Evolutionary conservation across 768 basidiomycete genomes (phyloP), one percentile per base, ranked within the genome.

Genomic region (Macrolepiota fuliginosa): DNA sequence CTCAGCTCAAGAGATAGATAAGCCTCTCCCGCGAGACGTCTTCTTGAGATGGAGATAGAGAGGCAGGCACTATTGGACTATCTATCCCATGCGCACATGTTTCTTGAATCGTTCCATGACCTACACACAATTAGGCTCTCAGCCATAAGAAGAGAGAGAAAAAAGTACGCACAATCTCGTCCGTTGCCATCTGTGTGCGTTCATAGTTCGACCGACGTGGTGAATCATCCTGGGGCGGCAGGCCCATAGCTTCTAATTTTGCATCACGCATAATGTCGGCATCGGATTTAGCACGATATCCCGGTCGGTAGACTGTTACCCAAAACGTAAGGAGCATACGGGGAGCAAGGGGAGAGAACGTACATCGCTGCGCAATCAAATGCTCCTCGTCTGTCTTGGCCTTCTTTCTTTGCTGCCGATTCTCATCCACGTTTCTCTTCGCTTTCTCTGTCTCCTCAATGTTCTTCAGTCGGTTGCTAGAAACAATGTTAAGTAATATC

Each of bases 61-160:
- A 52, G 29, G 10, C 6, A 54, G 17, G n/a, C 32, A 54, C 1
- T 10, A 22, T 9, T 6, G 22, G 12, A 27, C 56, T 37, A 7
- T 49, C 50, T 76, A 92, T 29, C 58, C 58, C 71, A 89, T 90
- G 42, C 90, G 85, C 91, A 94, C 93, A 61, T 95, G 80, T 77
- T 98, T 97, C 82, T 96, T 98, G 82, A 98, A 98, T 35, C 96
- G 86, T 74, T 96, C 94, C 92, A 95, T 92, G 57, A 92, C 92
- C 91, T 93, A 65, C 42, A 19, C 19, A 10, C 42, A 3, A 15
- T 49, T 22, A 25, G 24, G 12, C 12, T 24, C 19, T 49, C 47
- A 11, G 9, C 24, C 9, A 4, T 24, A 13, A 15, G 13, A 54
- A n/a, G 32, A 54, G 25, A n/a, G 15, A 42, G 49, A 19, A 54